A percentile compares a stretch with the other conserved stretches of the same genome.
Evolutionary conservation across 768 basidiomycete species (phyloP).

Genomic region (Boletus sensibilis): DNA sequence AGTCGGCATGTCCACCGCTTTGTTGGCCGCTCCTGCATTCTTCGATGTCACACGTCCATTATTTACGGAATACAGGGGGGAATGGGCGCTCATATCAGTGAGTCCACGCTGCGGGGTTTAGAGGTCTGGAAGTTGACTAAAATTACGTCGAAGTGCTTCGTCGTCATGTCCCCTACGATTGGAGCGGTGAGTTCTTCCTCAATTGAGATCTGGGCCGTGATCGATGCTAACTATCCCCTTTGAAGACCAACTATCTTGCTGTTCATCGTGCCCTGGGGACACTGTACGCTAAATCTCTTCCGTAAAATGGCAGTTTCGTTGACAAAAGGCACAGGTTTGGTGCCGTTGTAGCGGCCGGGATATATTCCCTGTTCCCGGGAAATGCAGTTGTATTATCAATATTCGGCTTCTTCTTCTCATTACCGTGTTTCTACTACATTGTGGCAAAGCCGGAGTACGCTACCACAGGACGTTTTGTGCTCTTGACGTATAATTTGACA

Average conservation of each 20-base stretch:
- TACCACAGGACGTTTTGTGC: conserved; percentile 73
- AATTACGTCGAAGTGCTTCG: conserved; percentile 58
- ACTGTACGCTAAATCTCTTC: conserved; percentile 48
- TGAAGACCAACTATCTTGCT: conserved; percentile 81
- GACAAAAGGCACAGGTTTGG: conserved; percentile 54
- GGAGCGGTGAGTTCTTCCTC: conserved; percentile 60
- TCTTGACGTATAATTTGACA: conserved; percentile 88
- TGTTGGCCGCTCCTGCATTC: conserved; percentile 88
- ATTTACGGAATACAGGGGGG: conserved; percentile 82
- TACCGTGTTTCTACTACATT: conserved; percentile 93
- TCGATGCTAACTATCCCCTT: conserved; percentile 11
- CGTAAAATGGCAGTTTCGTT: conserved; percentile 4
- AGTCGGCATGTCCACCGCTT: conserved; percentile 76
- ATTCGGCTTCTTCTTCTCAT: conserved; percentile 85
- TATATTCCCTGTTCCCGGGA: conserved; percentile 76
- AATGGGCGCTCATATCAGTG: conserved; percentile 95
- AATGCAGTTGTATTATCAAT: conserved; percentile 71
- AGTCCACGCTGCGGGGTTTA: conserved; percentile 28
- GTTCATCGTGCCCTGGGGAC: conserved; percentile 86
- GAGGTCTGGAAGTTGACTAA: conserved; percentile 3
- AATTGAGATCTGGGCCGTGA: not conserved
- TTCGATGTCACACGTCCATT: conserved; percentile 71
- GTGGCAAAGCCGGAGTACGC: conserved; percentile 75
- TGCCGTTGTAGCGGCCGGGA: conserved; percentile 67
- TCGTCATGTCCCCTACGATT: conserved; percentile 89